Base-by-base conservation (phyloP, 2,329 filamentous ascomycete species). In the Magnaporthiopsis rhizophila region DNA sequence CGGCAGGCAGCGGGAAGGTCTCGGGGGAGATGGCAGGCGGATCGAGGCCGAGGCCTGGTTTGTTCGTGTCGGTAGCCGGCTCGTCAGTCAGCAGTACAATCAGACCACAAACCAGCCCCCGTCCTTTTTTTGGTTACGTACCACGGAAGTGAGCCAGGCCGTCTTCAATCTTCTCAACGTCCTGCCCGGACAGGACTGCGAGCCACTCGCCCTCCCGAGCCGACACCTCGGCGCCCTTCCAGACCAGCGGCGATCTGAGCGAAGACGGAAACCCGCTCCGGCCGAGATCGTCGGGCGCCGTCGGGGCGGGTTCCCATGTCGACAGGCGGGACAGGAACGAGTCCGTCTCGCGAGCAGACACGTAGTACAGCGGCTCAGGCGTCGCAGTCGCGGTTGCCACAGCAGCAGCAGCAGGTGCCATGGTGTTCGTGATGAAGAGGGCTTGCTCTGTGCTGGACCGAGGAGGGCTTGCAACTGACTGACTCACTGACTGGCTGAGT, bases 1-100 rank as follows among this genome's bases (percentile, higher is more conserved):
- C 78, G 0, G 82, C 81, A 21, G 58, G 28, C 0, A 88, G 72
- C 0, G 84, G 83, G 57, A 88, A 88, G 0, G 80, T 86, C 3
- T 78, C 75, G 65, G 77, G 74, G 3, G 71, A 75, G 61, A 87
- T 72, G 11, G 81, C 66, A 0, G 76, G 67, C 13, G 76, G 64
- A 28, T 70, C 69, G n/a, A 78, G 71, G n/a, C 71, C 77, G 78
- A 45, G 2, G 4, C 11, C 5, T 1, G 56, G 24, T 28, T 26
- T 28, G 15, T 13, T 7, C 38, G 38, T 18, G 15, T 45, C 38
- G 15, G 30, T 30, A 30, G 38, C 38, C 38, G 6, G 38, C 38
- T 45, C 15, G 38, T 45, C 38, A 45, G 26, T 26, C 26, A 26
- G 26, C 26, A 26, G 26, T 26, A 26, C 26, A 26, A 26, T 26